Base-by-base conservation (phyloP, 208 protist species). In the Trypanosoma cruzi region DNA sequence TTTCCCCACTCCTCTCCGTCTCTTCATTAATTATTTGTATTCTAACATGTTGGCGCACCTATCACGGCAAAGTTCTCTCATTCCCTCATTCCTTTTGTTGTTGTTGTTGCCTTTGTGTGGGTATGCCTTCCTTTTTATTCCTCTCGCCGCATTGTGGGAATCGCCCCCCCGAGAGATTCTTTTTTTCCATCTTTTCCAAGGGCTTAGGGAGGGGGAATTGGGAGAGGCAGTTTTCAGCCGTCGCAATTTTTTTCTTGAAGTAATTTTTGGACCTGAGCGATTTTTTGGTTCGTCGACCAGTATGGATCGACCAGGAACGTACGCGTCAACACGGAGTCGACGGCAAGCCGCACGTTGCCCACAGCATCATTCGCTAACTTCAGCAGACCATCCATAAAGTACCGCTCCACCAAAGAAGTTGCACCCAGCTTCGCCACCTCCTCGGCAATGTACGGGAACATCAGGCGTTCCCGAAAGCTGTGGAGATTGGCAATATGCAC, bases 381-480 rank as follows among this genome's bases (percentile, higher is more conserved):
- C 10, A 86, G 20, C 20, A 96, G 55, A 11, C 73, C 71, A 24
- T 81, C 62, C 5, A 90, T 52, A 37, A 97, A 89, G 34, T 80
- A 72, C 42, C 77, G 55, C 59, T 85, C 77, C 24, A 89, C 53
- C 32, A 89, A 63, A 1, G 83, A 82, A 34, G 84, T 79, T 8
- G 85, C 88, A 31, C 75, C 81, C 3, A 94, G 74, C 59, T 91
- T 85, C 24, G 78, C 87, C 32, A 86, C 69, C 58, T 96, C 81
- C 81, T 93, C 82, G n/a, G 81, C 78, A 26, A 97, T 78, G 68
- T 96, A 94, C 26, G 82, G 79, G 62, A 96, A 96, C 86, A 97
- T 96, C 57, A 96, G 89, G 1, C 93, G 83, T 4, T 81, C 79
- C 32, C 92, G 89, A 76, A 96, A 97, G 70, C 79, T 89, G 53